Evolutionary conservation across 768 basidiomycete species (phyloP).

Genomic region (Mycena crocata): DNA sequence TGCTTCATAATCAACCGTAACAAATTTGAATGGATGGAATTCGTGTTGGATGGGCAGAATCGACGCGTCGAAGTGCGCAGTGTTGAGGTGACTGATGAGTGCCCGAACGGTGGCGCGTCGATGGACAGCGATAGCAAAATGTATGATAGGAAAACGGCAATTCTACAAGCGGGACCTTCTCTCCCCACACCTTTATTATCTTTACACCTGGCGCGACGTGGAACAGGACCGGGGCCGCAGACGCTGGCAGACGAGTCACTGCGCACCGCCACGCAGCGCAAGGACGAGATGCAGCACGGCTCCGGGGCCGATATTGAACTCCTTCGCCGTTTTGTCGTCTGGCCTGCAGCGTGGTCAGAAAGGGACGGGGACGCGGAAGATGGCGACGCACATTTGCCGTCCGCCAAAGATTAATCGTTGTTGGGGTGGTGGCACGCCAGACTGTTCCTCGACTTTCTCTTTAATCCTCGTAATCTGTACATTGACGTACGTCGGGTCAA

Average conservation of each 20-base stretch:
- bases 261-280: constrained; percentile 87
- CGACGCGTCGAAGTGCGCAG: too few species aligned
- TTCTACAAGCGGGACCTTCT: constrained; percentile 3
- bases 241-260: constrained; percentile 11
- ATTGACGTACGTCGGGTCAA: constrained; percentile 9
- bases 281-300: constrained; percentile 94
- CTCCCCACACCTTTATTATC: not conserved
- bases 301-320: constrained; percentile 87
- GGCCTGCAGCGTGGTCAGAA: constrained; percentile 59
- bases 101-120: too few species aligned
- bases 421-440: constrained; percentile 95
- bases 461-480: constrained; percentile 91
- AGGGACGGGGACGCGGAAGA: not conserved
- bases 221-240: not conserved
- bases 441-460: constrained; percentile 98
- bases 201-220: not conserved
- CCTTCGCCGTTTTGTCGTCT: constrained; percentile 91
- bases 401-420: constrained; percentile 95
- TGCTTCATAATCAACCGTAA: constrained; percentile 21
- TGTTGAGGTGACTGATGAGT: too few species aligned
- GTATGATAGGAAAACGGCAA: not conserved
- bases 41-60: not conserved
- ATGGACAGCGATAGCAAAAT: not conserved
- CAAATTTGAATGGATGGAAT: not conserved
- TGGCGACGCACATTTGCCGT: constrained; percentile 83